Evolutionary conservation across 1,139 yeast species (phyloP), one percentile per base, ranked within the genome.

Genomic region (Meyerozyma smithsonii): DNA sequence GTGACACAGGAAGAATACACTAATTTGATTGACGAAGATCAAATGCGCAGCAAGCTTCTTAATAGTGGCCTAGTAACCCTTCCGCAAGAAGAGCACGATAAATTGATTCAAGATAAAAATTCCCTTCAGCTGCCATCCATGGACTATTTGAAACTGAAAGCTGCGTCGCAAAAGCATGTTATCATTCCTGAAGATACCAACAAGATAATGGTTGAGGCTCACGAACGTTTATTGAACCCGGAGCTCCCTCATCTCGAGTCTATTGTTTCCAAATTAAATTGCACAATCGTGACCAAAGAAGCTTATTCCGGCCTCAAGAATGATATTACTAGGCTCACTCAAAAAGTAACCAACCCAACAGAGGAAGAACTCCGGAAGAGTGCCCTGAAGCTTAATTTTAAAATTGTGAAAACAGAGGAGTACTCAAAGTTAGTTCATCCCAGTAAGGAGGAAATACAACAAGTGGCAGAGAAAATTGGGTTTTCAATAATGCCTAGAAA

Each of bases 1-100:
- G 40, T 68, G 26, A 51, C 55, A 2, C 46, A 51, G 24, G 45
- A 51, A 17, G 66, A 64, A 32, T 60, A 64, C 38, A 53, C 55
- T 6, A 51, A 51, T 2, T 53, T 69, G 18, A 26, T 58, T 21
- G 59, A 60, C 45, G 72, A 66, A 46, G 51, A 59, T 15, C 62
- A 58, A 41, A 67, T 69, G 74, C 51, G 53, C 41, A 52, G 52
- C 37, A 60, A 54, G 39, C 52, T 69, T 28, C 50, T 49, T 37
- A 46, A 59, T 2, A 58, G 52, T 39, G 73, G 74, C 0, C 53
- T 70, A 34, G 63, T 66, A 2, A 61, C 71, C 1, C 44, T 70
- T 14, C 64, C 71, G 1, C 39, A 37, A 8, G 44, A 43, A 1
- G 66, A 64, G 28, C 46, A 49, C 10, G 50, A 49, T 1, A 44